phyloP scores from a whole-genome alignment of 495 filamentous ascomycete genomes.

The Neurospora sp. region DNA sequence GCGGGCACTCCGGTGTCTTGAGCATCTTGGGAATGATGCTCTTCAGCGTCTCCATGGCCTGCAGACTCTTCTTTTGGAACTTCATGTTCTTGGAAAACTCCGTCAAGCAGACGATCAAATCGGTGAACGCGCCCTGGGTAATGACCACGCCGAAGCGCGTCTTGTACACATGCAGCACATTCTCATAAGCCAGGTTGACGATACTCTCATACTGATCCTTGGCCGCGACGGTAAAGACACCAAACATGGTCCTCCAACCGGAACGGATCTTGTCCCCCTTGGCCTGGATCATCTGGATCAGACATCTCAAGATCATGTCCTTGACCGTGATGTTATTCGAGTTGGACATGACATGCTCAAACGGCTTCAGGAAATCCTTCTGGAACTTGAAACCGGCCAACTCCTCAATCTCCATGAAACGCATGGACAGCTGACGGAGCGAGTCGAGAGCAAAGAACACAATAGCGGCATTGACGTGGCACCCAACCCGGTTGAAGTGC shows the following conservation, averaged over 20 bases:
- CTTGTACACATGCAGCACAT: slow-evolving; percentile 95
- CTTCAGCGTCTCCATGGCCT: slow-evolving; percentile 91
- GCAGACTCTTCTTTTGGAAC: slow-evolving; percentile 95
- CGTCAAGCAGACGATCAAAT: slow-evolving; percentile 90
- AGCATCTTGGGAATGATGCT: slow-evolving; percentile 89
- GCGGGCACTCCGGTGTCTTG: slow-evolving; percentile 86
- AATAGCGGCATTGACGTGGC: slow-evolving; percentile 86
- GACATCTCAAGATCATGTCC: slow-evolving; percentile 93
- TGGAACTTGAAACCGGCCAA: slow-evolving; percentile 98
- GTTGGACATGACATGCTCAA: slow-evolving; percentile 94
- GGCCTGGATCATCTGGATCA: slow-evolving; percentile 98
- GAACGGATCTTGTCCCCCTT: slow-evolving; percentile 91
- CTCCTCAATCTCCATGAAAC: slow-evolving; percentile 97
- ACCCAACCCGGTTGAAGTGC: slow-evolving; percentile 96
- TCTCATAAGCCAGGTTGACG: slow-evolving; percentile 92
- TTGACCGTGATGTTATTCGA: slow-evolving; percentile 84
- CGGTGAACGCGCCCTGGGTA: slow-evolving; percentile 90
- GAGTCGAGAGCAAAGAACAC: slow-evolving; percentile 97
- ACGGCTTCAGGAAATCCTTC: slow-evolving; percentile 97
- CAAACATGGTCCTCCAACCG: slow-evolving; percentile 99
- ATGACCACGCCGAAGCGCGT: slow-evolving; percentile 94
- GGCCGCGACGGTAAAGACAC: slow-evolving; percentile 92
- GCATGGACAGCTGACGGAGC: slow-evolving; percentile 89
- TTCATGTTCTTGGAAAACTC: slow-evolving; percentile 97
- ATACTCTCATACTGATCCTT: slow-evolving; percentile 89